These are phyloP conservation scores for Cochlearia excelsa DNA, from an alignment of 345 rosid species.

Conservation along the genomic window DNA sequence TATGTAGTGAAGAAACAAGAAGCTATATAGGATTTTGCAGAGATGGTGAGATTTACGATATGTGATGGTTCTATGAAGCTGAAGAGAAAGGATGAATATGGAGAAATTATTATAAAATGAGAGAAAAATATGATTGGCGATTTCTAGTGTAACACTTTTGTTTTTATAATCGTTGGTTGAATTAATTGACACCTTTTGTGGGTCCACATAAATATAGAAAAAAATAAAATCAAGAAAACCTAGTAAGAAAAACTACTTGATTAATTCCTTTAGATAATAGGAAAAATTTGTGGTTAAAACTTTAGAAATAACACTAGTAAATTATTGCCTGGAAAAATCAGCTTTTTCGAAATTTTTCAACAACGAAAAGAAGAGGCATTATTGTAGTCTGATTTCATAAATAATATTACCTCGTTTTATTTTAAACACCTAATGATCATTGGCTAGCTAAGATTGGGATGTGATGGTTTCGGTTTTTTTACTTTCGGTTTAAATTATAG, in stretches of 20 bases:
- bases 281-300: conserved; percentile 5
- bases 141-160: conserved; percentile 30
- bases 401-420: too few species aligned
- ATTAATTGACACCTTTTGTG: conserved; percentile 30
- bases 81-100: conserved; percentile 8
- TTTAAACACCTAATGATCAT: neutral
- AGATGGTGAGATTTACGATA: conserved; percentile 8
- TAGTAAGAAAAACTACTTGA: conserved; percentile 15
- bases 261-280: neutral
- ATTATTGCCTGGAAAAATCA: neutral
- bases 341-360: too few species aligned
- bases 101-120: neutral
- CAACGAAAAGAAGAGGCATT: too few species aligned
- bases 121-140: conserved; percentile 32
- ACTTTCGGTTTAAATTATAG: conserved; percentile 1
- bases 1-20: conserved; percentile 6
- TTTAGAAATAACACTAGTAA: conserved; percentile 14
- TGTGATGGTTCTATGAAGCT: conserved; percentile 13
- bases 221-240: conserved; percentile 21
- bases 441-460: neutral
- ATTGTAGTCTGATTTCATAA: too few species aligned
- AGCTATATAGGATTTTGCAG: conserved; percentile 21
- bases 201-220: conserved; percentile 24
- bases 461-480: neutral
- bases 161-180: conserved; percentile 32